phyloP scores from a whole-genome alignment of 2,329 filamentous ascomycete genomes.

The Cladosporium sp. region DNA sequence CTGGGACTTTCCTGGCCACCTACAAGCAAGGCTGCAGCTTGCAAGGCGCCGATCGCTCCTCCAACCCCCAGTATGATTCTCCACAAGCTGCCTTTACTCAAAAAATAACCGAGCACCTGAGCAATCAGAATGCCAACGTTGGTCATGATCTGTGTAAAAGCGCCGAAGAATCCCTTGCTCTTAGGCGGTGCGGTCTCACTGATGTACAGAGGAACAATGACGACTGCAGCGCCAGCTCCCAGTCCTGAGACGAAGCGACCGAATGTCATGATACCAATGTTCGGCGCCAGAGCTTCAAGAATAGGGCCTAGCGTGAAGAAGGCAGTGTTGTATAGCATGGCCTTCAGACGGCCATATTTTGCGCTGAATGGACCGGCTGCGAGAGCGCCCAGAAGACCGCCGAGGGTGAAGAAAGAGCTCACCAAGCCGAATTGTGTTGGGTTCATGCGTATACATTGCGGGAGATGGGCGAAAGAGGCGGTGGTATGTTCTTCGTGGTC shows the following conservation, averaged over 20 bases:
- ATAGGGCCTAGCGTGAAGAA: conserved; percentile 73
- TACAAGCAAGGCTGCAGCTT: conserved; percentile 67
- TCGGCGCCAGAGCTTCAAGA: conserved; percentile 67
- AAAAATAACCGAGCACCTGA: conserved; percentile 80
- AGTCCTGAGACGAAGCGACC: conserved; percentile 78
- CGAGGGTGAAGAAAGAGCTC: conserved; percentile 86
- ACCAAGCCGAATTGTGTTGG: conserved; percentile 77
- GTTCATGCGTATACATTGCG: conserved; percentile 85
- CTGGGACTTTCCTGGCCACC: conserved; percentile 77
- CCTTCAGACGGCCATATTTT: conserved; percentile 66
- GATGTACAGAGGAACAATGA: conserved; percentile 92
- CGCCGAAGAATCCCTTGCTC: conserved; percentile 61
- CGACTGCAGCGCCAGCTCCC: conserved; percentile 82
- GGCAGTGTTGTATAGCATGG: conserved; percentile 72
- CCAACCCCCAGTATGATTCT: conserved; percentile 75
- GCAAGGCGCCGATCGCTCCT: conserved; percentile 61
- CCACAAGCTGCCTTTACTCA: conserved; percentile 78
- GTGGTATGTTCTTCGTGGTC: background rate
- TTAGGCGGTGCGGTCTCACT: conserved; percentile 78
- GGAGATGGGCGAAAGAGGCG: conserved; percentile 34
- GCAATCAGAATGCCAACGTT: conserved; percentile 79
- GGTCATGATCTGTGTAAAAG: conserved; percentile 87
- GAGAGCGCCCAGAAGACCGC: conserved; percentile 80
- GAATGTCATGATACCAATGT: conserved; percentile 62
- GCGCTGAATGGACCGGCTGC: conserved; percentile 75